A percentile compares a stretch with the other conserved stretches of the same genome.
These are phyloP conservation scores for Ustilago crameri DNA, from an alignment of 1,284 basidiomycete genomes.

Conservation along the genomic window DNA sequence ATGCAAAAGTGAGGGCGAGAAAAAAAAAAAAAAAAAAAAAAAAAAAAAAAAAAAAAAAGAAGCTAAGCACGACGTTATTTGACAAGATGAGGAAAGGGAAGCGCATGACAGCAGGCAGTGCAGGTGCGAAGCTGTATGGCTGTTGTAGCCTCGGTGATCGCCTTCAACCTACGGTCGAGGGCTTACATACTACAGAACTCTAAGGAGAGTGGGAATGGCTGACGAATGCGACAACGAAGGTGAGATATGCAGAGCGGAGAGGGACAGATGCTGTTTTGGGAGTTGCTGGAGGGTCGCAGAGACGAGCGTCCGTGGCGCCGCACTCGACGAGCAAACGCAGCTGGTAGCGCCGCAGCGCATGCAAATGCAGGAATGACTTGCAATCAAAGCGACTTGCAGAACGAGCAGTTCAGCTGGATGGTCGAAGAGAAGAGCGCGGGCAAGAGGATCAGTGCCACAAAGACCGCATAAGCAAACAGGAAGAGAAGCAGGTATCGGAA, in stretches of 20 bases:
- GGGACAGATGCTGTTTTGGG: slow-evolving; percentile 19
- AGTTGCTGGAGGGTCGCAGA: not conserved
- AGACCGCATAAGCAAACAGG: slow-evolving; percentile 77
- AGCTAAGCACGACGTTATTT: slow-evolving; percentile 28
- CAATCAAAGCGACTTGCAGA: slow-evolving; percentile 55
- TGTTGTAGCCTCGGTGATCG: not conserved
- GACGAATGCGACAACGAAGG: slow-evolving; percentile 5
- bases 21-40: slow-evolving; percentile 7
- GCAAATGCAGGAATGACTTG: not conserved
- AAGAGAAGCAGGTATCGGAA: slow-evolving; percentile 84
- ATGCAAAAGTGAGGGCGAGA: slow-evolving; percentile 28
- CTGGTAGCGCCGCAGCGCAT: slow-evolving; percentile 4
- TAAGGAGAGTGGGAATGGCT: slow-evolving; percentile 18
- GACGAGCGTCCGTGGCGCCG: not conserved
- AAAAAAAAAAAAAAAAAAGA: slow-evolving; percentile 4
- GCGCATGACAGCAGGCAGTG: slow-evolving; percentile 1
- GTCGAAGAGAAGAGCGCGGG: slow-evolving; percentile 56
- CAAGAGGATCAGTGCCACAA: slow-evolving; percentile 75
- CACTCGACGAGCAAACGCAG: slow-evolving; percentile 4
- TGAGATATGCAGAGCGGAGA: slow-evolving; percentile 16
- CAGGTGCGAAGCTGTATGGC: not conserved
- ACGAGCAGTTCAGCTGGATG: slow-evolving; percentile 51
- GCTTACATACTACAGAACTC: slow-evolving; percentile 39
- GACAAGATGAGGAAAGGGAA: slow-evolving; percentile 7
- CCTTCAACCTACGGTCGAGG: slow-evolving; percentile 12